Evolutionary conservation across 371 early-diverging fungal genomes (phyloP).

Genomic region (Mucor sp.): DNA sequence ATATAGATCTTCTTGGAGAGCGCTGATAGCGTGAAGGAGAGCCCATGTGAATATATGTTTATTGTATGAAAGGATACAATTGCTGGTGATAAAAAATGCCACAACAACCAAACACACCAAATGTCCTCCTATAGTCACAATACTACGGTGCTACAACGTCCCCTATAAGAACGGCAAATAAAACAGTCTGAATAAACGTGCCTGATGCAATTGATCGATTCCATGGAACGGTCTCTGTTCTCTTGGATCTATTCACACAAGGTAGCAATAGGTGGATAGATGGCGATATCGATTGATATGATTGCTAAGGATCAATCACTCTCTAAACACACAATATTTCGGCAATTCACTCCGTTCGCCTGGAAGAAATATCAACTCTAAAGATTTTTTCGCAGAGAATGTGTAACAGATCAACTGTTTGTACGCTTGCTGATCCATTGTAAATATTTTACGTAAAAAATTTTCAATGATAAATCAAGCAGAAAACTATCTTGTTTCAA

Average conservation of each 20-base stretch:
- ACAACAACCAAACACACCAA: neutral
- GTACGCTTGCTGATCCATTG: neutral
- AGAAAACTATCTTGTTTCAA: neutral
- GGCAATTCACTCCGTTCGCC: neutral
- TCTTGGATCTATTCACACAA: no score
- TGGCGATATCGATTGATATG: neutral
- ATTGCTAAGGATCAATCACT: neutral
- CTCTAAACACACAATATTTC: neutral
- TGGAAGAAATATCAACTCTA: neutral
- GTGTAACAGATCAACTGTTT: neutral
- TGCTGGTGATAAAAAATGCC: neutral
- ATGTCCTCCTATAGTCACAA: neutral
- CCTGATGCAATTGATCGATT: neutral
- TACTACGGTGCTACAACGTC: neutral
- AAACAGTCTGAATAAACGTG: neutral
- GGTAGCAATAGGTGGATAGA: neutral
- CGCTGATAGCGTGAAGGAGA: slow-evolving; percentile 13
- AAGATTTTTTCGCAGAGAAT: neutral
- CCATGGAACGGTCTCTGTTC: no score
- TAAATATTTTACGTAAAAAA: neutral
- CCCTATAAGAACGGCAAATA: neutral
- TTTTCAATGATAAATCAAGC: neutral
- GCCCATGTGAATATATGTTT: neutral
- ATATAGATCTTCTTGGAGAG: slow-evolving; percentile 11
- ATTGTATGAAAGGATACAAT: neutral